Base-by-base conservation (phyloP, 495 filamentous ascomycete genomes). In the Podospora conica region DNA sequence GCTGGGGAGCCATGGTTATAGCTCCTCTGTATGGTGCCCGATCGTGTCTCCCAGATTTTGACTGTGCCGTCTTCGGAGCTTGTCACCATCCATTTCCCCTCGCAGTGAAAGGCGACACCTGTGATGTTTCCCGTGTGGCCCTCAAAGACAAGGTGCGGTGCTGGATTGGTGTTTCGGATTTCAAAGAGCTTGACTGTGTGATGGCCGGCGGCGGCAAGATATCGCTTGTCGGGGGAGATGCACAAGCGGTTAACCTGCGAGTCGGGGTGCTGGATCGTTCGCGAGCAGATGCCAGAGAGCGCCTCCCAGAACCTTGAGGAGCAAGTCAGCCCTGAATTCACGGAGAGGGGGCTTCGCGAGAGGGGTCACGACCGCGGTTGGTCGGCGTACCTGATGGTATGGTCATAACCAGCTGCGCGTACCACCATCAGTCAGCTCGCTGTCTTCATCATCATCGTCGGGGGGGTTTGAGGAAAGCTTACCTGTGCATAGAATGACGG, bases 71-170 rank as follows among this genome's bases (percentile, higher is more conserved):
- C 95, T 75, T 98, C 95, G 48, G 91, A 96, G 77, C 91, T 95
- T 4, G 95, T 98, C n/a, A 97, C 94, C 93, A 98, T 97, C 95
- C 95, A 98, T 78, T 98, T 98, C 11, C 93, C 93, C 75, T 98
- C 95, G 71, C 93, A 97, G 76, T 98, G 95, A 73, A 98, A 98
- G 24, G 93, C 95, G 25, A 98, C 89, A 4, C 96, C 95, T 0
- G 95, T 98, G 74, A 98, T 87, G 70, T 98, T 98, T 69, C 87
- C 90, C 18, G 92, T 96, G 75, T 98, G 95, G 58, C 95, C 95
- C 66, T 97, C 93, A 72, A 98, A 98, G 48, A 89, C 90, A 68
- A 96, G 87, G 4, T 97, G 84, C 0, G 94, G 91, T 64, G 92
- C 93, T 2, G 95, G 92, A 70, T 98, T 97, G 8, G 92, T 92